phyloP scores from a whole-genome alignment of 139 green algal genomes.

The Closterium sp. region DNA sequence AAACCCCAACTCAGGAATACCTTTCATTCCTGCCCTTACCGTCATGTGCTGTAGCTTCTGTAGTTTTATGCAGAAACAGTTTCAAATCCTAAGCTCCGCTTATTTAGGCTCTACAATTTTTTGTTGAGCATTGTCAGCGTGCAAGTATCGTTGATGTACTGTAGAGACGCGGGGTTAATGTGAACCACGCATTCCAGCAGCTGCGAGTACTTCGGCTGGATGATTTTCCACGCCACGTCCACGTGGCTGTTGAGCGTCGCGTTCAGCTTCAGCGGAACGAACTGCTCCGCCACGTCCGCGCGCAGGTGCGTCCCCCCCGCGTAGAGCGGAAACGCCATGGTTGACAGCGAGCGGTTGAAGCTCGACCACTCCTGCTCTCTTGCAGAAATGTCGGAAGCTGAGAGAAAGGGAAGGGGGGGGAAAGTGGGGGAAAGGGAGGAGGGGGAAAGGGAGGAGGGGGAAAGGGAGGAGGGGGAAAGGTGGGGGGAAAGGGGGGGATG shows the following conservation, averaged over 20 bases:
- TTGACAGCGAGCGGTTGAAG: neutral
- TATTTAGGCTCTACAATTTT: neutral
- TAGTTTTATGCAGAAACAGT: too few relatives aligned
- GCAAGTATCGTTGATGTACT: neutral
- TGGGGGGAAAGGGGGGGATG: neutral
- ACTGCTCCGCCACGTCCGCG: neutral
- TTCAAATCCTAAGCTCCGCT: neutral
- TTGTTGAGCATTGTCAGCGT: neutral
- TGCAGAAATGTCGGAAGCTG: neutral
- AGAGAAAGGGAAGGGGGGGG: neutral
- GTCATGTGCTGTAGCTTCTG: too few relatives aligned
- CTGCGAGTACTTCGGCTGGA: neutral
- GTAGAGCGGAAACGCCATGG: neutral
- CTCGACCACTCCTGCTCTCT: neutral
- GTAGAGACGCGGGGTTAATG: neutral
- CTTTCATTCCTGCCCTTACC: too few relatives aligned
- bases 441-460: neutral
- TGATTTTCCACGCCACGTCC: neutral
- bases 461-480: too few relatives aligned
- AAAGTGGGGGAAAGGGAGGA: neutral
- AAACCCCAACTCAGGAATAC: too few relatives aligned
- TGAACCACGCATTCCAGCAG: neutral
- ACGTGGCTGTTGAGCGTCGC: slow-evolving; percentile 3
- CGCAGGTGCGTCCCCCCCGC: neutral
- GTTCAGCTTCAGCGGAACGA: slow-evolving; percentile 11